Percentiles rank a stretch among this genome's conserved stretches.
Evolutionary conservation across 306 rosid species (phyloP).

Genomic region (Gastrolobium bilobum): DNA sequence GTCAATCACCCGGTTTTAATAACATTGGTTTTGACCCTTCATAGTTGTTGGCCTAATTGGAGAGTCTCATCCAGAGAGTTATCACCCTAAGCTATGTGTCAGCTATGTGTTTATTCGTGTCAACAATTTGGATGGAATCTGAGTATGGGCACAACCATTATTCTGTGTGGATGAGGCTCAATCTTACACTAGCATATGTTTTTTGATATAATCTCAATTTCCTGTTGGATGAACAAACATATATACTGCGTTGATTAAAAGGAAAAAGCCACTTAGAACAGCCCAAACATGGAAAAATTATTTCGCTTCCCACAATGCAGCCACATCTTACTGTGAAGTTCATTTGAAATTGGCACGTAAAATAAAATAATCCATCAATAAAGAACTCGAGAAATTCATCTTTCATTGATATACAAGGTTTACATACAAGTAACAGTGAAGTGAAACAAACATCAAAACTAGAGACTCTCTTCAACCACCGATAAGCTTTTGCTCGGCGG

Average conservation of each 20-base stretch:
- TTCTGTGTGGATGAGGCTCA: constrained; percentile 19
- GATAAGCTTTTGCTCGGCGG: constrained; percentile 73
- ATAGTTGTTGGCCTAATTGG: constrained; percentile 46
- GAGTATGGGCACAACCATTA: constrained; percentile 40
- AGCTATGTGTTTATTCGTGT: constrained; percentile 11
- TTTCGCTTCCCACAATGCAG: neutral
- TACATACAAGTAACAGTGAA: constrained; percentile 83
- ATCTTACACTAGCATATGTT: constrained; percentile 37
- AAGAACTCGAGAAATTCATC: constrained; percentile 41
- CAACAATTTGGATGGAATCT: constrained; percentile 36
- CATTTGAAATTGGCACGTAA: neutral
- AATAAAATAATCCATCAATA: constrained; percentile 31
- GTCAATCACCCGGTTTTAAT: too few species aligned
- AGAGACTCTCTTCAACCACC: constrained; percentile 71
- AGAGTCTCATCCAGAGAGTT: constrained; percentile 15
- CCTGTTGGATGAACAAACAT: constrained; percentile 25
- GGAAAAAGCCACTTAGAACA: constrained; percentile 1
- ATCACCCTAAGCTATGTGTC: constrained; percentile 5
- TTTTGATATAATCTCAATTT: constrained; percentile 20
- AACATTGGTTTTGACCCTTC: constrained; percentile 48
- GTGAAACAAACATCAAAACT: constrained; percentile 58
- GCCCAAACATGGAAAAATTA: neutral
- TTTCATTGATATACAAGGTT: constrained; percentile 74
- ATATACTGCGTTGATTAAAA: neutral
- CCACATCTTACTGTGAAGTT: neutral